phyloP scores from a whole-genome alignment of 2,329 filamentous ascomycete genomes.

The Botrytis deweyae region DNA sequence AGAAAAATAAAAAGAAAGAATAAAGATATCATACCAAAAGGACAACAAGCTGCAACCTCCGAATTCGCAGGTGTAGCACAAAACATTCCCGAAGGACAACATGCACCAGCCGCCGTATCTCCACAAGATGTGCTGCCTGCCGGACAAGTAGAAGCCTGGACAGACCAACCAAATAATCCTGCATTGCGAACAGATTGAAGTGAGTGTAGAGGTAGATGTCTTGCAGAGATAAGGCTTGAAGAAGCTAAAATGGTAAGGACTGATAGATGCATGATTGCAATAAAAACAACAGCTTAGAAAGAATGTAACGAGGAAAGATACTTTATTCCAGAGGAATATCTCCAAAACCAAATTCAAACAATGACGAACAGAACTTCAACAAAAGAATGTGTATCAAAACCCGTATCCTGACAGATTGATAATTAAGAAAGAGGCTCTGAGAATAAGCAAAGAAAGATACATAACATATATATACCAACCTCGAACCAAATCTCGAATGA shows the following conservation, averaged over 20 bases:
- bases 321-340: not conserved
- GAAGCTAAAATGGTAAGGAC: not conserved
- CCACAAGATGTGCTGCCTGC: slow-evolving; percentile 18
- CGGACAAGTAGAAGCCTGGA: slow-evolving; percentile 19
- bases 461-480: not conserved
- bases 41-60: slow-evolving; percentile 26
- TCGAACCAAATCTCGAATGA: not conserved
- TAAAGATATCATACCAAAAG: slow-evolving; percentile 12
- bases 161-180: slow-evolving; percentile 17
- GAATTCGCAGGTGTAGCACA: slow-evolving; percentile 23
- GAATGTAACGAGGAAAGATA: not conserved
- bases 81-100: slow-evolving; percentile 22
- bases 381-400: not conserved
- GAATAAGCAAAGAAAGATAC: not conserved
- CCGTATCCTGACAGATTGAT: not conserved
- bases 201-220: not conserved
- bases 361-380: not conserved
- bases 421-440: not conserved
- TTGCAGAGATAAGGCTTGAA: not conserved
- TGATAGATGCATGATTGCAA: slow-evolving; percentile 10
- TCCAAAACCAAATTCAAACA: not conserved
- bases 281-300: not conserved
- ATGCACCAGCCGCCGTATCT: slow-evolving; percentile 16
- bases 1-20: not conserved
- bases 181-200: not conserved